Evolutionary conservation across 768 basidiomycete species (phyloP).

Genomic region (Hericium rajendrae): DNA sequence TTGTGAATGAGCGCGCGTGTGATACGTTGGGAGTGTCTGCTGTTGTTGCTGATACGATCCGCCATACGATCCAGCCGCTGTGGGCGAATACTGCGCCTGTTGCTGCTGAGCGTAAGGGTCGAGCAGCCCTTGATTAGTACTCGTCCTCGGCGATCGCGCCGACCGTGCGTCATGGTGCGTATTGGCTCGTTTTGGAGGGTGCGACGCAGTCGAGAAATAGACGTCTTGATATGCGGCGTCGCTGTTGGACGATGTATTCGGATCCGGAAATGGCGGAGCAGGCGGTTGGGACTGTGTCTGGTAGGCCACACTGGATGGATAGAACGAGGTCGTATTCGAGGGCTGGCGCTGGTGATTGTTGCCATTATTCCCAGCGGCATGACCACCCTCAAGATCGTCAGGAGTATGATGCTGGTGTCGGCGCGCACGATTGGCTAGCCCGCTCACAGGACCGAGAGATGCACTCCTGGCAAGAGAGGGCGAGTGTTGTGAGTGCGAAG

Average conservation of each 20-base stretch:
- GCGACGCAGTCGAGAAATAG: conserved; percentile 45
- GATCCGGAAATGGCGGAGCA: conserved; percentile 18
- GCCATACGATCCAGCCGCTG: conserved; percentile 29
- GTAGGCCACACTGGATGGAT: conserved; percentile 48
- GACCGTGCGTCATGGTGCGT: conserved; percentile 43
- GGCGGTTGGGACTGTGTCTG: conserved; percentile 35
- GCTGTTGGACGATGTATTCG: conserved; percentile 23
- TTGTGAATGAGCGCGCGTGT: conserved; percentile 43
- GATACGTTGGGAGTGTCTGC: conserved; percentile 15
- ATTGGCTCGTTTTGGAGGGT: conserved; percentile 46
- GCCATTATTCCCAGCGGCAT: conserved; percentile 28
- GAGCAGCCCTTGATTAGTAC: conserved; percentile 34
- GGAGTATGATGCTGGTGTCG: conserved; percentile 65
- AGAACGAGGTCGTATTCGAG: conserved; percentile 33
- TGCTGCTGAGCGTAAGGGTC: conserved; percentile 58
- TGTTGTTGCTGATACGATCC: conserved; percentile 31
- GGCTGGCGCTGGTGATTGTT: conserved; percentile 21
- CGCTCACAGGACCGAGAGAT: conserved; percentile 40
- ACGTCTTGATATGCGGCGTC: conserved; percentile 39
- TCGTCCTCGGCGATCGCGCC: conserved; percentile 56
- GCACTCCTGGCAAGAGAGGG: conserved; percentile 55
- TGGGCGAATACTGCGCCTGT: conserved; percentile 58
- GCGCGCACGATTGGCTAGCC: conserved; percentile 38
- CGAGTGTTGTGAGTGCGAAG: conserved; percentile 40
- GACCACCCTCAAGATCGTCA: conserved; percentile 56